Conservation (phyloP, 192 early-diverging fungal genomes). For the Coemansia sp. region DNA sequence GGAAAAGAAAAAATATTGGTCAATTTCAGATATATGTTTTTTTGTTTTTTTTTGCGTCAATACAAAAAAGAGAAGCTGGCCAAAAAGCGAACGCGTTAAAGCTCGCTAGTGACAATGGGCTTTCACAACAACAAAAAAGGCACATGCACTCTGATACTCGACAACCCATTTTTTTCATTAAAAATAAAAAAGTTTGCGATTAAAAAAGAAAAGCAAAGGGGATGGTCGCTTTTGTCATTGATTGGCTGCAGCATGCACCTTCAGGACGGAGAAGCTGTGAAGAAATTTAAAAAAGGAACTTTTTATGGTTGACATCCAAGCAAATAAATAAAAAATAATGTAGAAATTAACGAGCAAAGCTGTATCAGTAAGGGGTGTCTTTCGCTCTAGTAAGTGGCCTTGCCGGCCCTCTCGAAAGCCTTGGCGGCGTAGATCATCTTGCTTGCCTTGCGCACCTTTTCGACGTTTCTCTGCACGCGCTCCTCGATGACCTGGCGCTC, state of each 20-base stretch:
- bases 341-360: not conserved
- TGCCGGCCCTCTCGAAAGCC: slow-evolving; percentile 35
- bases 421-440: slow-evolving; percentile 40
- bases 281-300: not conserved
- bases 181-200: not conserved
- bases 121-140: too few relatives aligned
- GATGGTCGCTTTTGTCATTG: too few relatives aligned
- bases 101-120: not conserved
- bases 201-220: not conserved
- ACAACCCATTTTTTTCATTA: too few relatives aligned
- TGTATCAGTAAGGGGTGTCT: not conserved
- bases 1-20: too few relatives aligned
- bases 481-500: slow-evolving; percentile 50
- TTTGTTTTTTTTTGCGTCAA: too few relatives aligned
- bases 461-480: slow-evolving; percentile 51
- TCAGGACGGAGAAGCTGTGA: too few relatives aligned
- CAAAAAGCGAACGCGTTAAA: not conserved
- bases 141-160: too few relatives aligned
- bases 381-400: not conserved
- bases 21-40: too few relatives aligned
- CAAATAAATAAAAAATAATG: not conserved
- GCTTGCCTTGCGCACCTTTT: slow-evolving; percentile 39
- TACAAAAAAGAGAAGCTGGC: not conserved
- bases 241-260: too few relatives aligned
- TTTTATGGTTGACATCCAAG: too few relatives aligned